Evolutionary conservation across 176 grass and related monocot genomes (phyloP).

Genomic region (Pontederia crassipes): DNA sequence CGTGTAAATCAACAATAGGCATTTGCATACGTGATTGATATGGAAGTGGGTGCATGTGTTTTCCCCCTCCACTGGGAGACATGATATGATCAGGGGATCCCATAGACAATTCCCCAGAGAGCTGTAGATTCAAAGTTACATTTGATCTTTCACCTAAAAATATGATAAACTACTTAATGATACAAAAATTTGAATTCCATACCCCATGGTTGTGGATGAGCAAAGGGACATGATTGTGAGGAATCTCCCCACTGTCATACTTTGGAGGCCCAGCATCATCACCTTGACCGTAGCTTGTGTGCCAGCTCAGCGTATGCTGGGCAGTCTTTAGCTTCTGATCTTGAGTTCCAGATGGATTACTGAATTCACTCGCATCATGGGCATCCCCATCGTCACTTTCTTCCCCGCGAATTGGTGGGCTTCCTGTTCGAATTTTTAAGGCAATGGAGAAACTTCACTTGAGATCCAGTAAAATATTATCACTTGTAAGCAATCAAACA

Average conservation of each 20-base stretch:
- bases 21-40: slow-evolving; percentile 57
- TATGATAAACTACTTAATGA: not conserved
- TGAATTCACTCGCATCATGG: slow-evolving; percentile 67
- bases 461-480: not conserved
- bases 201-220: slow-evolving; percentile 70
- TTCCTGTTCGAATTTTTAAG: slow-evolving; percentile 29
- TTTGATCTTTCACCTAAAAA: slow-evolving; percentile 4
- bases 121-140: slow-evolving; percentile 27
- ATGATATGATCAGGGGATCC: slow-evolving; percentile 85
- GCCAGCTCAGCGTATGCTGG: slow-evolving; percentile 93
- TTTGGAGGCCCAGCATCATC: slow-evolving; percentile 52
- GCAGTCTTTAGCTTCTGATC: slow-evolving; percentile 67
- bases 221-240: slow-evolving; percentile 60
- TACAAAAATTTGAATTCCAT: not conserved
- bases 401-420: slow-evolving; percentile 52
- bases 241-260: slow-evolving; percentile 91
- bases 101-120: slow-evolving; percentile 76
- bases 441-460: slow-evolving; percentile 1
- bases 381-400: slow-evolving; percentile 56
- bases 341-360: slow-evolving; percentile 53
- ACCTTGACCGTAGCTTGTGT: slow-evolving; percentile 28
- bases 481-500: too few species aligned
- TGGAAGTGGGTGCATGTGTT: slow-evolving; percentile 58
- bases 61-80: slow-evolving; percentile 72
- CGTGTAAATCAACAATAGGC: not conserved